These are phyloP conservation scores for Ganoderma boninense DNA, from an alignment of 1,284 basidiomycete species.

Conservation along the genomic window DNA sequence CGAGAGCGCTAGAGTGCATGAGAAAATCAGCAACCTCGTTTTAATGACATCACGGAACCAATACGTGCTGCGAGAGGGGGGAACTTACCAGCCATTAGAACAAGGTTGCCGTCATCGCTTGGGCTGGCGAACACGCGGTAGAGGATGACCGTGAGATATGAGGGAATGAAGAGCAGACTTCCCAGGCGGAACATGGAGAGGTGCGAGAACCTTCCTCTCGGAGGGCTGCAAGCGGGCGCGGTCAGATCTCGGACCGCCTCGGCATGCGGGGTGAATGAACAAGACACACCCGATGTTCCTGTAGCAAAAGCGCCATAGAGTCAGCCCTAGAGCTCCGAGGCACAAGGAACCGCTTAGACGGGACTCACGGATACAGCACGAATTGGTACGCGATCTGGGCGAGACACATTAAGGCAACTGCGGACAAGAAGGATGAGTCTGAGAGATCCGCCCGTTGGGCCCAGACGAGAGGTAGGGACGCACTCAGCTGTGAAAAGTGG, in stretches of 20 bases:
- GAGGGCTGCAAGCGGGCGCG: slow-evolving; percentile 50
- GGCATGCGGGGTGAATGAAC: not conserved
- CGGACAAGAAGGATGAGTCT: not conserved
- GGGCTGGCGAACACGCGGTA: slow-evolving; percentile 74
- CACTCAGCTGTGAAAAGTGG: slow-evolving; percentile 85
- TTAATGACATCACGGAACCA: not conserved
- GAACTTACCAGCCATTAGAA: slow-evolving; percentile 74
- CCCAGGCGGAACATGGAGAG: slow-evolving; percentile 86
- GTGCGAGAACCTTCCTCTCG: slow-evolving; percentile 84
- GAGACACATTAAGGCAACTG: slow-evolving; percentile 84
- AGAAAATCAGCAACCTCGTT: slow-evolving; percentile 10
- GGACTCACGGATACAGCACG: slow-evolving; percentile 78
- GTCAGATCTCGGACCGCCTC: not conserved
- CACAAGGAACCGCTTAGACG: not conserved
- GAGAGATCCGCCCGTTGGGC: not conserved
- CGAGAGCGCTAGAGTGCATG: slow-evolving; percentile 57
- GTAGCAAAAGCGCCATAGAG: not conserved
- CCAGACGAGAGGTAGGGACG: slow-evolving; percentile 33
- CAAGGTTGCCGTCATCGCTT: slow-evolving; percentile 65
- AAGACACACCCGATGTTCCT: slow-evolving; percentile 32
- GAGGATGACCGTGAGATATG: slow-evolving; percentile 76
- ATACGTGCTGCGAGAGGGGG: not conserved
- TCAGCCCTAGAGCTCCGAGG: not conserved
- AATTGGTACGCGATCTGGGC: slow-evolving; percentile 86
- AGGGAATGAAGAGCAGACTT: slow-evolving; percentile 78